Evolutionary conservation across 805 yeast genomes (phyloP), one percentile per base, ranked within the genome.

Genomic region (Kodamaea nitidulidarum): DNA sequence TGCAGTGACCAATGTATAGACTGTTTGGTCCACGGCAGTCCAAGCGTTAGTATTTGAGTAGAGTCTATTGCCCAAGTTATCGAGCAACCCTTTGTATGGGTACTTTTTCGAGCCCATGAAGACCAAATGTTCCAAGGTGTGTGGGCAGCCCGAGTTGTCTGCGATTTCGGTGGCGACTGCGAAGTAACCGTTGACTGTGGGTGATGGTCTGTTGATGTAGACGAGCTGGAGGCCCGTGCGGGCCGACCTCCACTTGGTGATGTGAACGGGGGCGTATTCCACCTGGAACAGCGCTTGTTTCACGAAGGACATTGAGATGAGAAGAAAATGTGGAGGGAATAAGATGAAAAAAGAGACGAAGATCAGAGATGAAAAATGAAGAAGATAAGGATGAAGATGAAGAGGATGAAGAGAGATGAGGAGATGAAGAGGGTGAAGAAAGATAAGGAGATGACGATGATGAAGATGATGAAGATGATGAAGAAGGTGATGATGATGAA

Each of bases 1-100:
- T 1, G 98, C 98, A 27, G 95, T 80, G 7, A 84, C 75, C 40
- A 93, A 68, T 2, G 96, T 88, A 52, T 93, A 93, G 2, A 88
- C 96, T 0, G 98, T 93, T 56, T 87, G 95, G 61, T 93, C 98
- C 4, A 93, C 87, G 1, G 84, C 88, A 0, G 98, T 93, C 96
- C 96, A 90, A 0, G 98, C 98, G 55, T 93, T 93, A 0, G 98
- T 93, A 4, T 79, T 72, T 2, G 96, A 84, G 61, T 82, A 84
- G 45, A 88, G 81, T 41, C 85, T 64, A 54, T 88, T 87, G 4
- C 97, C 95, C 37, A 90, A 71, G 8, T 81, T 81, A 55, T 93
- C 98, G 35, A 93, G 67, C 35, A 90, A 67, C 7, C 98, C 98
- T 60, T 91, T 91, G 60, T 83, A 91, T 0, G 98, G 98, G 51